These are phyloP conservation scores for Ogataea zsoltii DNA, from an alignment of 805 yeast species.

Conservation along the genomic window DNA sequence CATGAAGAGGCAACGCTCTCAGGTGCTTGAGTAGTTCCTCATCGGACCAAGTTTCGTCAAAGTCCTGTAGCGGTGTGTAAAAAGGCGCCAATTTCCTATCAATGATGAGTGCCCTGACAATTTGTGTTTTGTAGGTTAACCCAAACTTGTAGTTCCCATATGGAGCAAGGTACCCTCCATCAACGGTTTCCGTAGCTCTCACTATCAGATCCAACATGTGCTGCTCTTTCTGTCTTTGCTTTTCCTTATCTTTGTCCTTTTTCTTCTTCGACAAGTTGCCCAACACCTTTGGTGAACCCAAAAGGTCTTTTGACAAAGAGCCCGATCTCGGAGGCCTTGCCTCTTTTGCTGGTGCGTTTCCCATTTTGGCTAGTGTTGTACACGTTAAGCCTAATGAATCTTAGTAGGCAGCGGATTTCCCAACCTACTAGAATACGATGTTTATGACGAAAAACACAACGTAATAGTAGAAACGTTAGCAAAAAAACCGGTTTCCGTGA, in stretches of 20 bases:
- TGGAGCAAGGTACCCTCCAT: constrained; percentile 93
- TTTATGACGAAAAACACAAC: no score
- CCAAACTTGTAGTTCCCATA: constrained; percentile 82
- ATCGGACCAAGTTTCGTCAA: constrained; percentile 69
- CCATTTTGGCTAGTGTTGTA: constrained; percentile 17
- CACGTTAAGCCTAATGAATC: no score
- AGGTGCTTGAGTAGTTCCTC: constrained; percentile 59
- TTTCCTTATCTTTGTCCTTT: constrained; percentile 51
- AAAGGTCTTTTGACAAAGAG: constrained; percentile 21
- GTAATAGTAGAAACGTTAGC: background rate
- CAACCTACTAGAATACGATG: no score
- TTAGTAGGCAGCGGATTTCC: no score
- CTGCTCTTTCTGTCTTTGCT: constrained; percentile 49
- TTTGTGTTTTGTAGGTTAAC: constrained; percentile 68
- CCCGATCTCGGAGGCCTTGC: constrained; percentile 18
- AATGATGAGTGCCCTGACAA: constrained; percentile 71
- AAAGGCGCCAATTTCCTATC: constrained; percentile 84
- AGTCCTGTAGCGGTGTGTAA: constrained; percentile 85
- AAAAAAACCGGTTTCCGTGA: background rate
- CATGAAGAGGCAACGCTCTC: constrained; percentile 56
- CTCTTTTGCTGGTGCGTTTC: constrained; percentile 30
- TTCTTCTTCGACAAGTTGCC: constrained; percentile 30
- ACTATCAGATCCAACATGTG: constrained; percentile 62
- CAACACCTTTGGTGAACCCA: constrained; percentile 18
- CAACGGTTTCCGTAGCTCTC: constrained; percentile 68